phyloP scores from a whole-genome alignment of 768 basidiomycete genomes.

The Kwoniella heveanensis region DNA sequence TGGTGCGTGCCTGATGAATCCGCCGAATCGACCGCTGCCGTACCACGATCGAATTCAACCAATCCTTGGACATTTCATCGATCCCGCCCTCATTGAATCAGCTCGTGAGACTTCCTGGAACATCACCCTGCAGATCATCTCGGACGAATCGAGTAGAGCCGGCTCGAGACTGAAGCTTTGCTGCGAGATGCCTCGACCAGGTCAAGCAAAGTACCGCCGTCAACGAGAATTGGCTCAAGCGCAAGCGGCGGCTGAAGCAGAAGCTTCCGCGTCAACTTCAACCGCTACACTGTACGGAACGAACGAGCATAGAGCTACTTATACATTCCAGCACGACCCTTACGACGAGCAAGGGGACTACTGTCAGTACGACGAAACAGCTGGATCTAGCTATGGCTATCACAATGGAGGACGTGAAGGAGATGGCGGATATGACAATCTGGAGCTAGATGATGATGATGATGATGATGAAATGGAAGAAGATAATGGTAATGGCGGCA shows the following conservation, averaged over 20 bases:
- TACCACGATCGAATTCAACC: neutral
- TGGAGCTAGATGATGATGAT: neutral
- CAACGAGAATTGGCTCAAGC: neutral
- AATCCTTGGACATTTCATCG: neutral
- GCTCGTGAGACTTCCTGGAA: neutral
- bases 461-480: neutral
- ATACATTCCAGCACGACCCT: neutral
- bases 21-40: neutral
- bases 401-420: neutral
- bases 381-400: neutral
- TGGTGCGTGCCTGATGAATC: neutral
- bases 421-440: neutral
- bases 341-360: neutral
- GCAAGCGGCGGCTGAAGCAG: neutral
- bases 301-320: neutral
- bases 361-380: neutral
- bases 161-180: too few relatives aligned
- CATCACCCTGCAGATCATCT: too few relatives aligned
- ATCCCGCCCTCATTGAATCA: neutral
- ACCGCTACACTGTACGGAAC: neutral
- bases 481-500: neutral
- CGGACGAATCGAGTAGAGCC: too few relatives aligned
- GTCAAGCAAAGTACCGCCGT: conserved; percentile 10
- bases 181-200: conserved; percentile 13
- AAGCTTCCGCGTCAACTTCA: too few relatives aligned